Conservation (phyloP, 495 filamentous ascomycete genomes). For the Penicillium tannophilum region DNA sequence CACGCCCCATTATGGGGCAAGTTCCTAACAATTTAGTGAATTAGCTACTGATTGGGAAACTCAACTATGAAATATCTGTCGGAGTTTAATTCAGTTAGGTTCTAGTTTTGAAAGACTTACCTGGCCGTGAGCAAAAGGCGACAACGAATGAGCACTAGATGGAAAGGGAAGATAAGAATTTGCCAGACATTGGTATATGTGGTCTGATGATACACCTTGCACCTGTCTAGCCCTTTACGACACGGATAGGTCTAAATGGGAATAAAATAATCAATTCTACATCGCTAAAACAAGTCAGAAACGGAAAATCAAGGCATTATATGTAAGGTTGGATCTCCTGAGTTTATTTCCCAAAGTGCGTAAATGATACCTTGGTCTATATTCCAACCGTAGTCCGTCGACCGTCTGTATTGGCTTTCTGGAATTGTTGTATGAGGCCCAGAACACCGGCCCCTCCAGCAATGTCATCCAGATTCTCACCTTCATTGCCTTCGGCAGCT, state of each 20-base stretch:
- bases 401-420: conserved; percentile 75
- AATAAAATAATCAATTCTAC: not conserved
- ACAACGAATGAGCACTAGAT: no score
- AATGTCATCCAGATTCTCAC: conserved; percentile 52
- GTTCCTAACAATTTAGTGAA: no score
- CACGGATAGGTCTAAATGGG: not conserved
- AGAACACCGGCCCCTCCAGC: conserved; percentile 64
- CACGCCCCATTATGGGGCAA: no score
- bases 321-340: not conserved
- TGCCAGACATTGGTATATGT: no score
- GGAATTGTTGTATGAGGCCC: conserved; percentile 86
- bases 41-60: no score
- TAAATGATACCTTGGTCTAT: conserved; percentile 15
- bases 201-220: no score
- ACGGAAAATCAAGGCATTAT: not conserved
- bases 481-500: conserved; percentile 48
- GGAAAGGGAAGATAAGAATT: no score
- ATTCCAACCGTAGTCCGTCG: conserved; percentile 46
- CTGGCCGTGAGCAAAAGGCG: no score
- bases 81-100: no score
- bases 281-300: not conserved
- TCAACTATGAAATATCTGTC: no score
- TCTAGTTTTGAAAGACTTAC: no score
- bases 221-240: not conserved
- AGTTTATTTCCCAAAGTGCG: not conserved